Percentiles rank a stretch among this genome's conserved stretches.
Conservation (phyloP, 768 basidiomycete genomes). For the Tremella mesenterica region DNA sequence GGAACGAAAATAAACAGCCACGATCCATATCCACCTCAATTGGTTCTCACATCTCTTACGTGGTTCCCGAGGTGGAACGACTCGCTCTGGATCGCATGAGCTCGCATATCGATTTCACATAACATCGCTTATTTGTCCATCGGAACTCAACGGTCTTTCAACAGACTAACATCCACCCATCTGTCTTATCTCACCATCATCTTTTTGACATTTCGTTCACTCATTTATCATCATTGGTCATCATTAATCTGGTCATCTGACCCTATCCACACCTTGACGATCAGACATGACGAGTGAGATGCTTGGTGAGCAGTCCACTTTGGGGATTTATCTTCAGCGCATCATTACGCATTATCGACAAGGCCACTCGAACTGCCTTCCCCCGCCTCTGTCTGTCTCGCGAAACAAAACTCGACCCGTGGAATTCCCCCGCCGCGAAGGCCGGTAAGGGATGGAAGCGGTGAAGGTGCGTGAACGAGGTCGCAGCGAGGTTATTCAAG, state of each 20-base stretch:
- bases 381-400: conserved; percentile 1
- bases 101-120: no score
- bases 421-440: neutral
- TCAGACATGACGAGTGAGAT: neutral
- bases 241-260: neutral
- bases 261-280: neutral
- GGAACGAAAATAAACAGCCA: no score
- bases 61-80: neutral
- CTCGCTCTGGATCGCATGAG: neutral
- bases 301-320: neutral
- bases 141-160: neutral
- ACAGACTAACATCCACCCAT: no score
- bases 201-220: no score
- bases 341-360: no score
- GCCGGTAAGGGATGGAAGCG: neutral
- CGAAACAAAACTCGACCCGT: neutral
- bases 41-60: neutral
- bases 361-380: neutral
- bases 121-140: neutral
- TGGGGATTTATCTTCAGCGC: no score
- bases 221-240: neutral
- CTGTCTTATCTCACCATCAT: no score
- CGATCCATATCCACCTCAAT: neutral
- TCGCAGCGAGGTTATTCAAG: conserved; percentile 1
- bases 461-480: neutral